Base-by-base conservation (phyloP, 192 early-diverging fungal genomes). In the Coemansia sp. region DNA sequence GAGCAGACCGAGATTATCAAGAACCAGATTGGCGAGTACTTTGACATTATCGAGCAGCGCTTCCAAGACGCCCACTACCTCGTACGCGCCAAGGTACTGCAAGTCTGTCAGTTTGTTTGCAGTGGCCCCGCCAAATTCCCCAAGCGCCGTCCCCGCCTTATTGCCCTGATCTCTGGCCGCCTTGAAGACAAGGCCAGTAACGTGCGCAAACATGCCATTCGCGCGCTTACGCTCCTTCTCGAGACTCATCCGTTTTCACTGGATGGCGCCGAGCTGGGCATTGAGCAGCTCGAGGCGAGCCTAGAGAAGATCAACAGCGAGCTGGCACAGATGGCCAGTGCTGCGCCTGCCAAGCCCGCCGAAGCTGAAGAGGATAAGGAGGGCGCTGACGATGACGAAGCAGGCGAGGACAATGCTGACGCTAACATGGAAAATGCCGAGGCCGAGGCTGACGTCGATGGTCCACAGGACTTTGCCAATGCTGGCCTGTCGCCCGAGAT, bases 201-300 rank as follows among this genome's bases (percentile, higher is more conserved):
- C 48, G 93, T 98, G 3, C 88, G 98, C 34, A 95, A 91, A 66
- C 88, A 94, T 63, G 93, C 98, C 0, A 90, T 98, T 53, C 93
- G 93, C 63, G 85, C 92, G 0, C 70, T 99, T 24, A 86, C 91
- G 5, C 77, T 87, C 20, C 83, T 96, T 60, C 86, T 99, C 21
- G 80, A 90, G 35, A 92, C 93, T 0, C 94, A 94, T 33, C 98
- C 96, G 20, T 99, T 92, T 70, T 86, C 87, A 18, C 85, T 92
- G 61, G 92, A 98, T 63, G 91, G 93, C 34, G 94, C 94, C 0
- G 88, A 88, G 65, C 83, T 96, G 13, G 88, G 86, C 38, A 48
- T 88, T 36, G 82, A 75, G 62, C 85, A 88, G 56, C 93, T 96
- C 74, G 87, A 92, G 67, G 71, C 79, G 0, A 83, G 87, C 10